Base-by-base conservation (phyloP, 345 rosid species). In the Cardiospermum halicacabum region DNA sequence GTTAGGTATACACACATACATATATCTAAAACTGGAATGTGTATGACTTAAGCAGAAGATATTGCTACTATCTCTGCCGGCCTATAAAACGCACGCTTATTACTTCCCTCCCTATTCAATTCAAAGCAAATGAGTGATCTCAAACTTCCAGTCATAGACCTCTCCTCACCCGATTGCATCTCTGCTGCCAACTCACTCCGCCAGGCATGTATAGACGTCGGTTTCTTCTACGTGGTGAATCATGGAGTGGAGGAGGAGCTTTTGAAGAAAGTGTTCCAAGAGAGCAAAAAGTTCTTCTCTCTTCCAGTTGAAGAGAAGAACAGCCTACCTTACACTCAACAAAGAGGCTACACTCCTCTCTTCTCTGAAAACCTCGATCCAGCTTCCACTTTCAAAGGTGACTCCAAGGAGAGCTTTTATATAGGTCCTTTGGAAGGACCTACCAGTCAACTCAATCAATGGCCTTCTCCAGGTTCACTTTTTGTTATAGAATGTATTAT, bases 191-290 rank as follows among this genome's bases (percentile, higher is more conserved):
- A 60, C 19, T 68, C 76, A 8, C 82, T 84, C 61, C 86, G 89
- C 45, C 80, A 72, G 98, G 97, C 94, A 19, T 90, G 96, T 56
- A 28, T 75, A 12, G 89, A 88, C 9, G 74, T 80, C 68, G 97
- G 97, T 16, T 93, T 88, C 89, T 93, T 90, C 70, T 93, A 86
- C 77, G 75, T 93, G 2, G 84, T 80, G 68, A 93, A 93, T 67
- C 98, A 93, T 59, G 97, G 92, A 4, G 78, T 88, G 1, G 82
- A 85, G 45, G 82, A 78, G 58, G 89, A 81, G 31, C 58, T 90
- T 43, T n/a, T 85, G 21, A 32, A 39, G 1, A 54, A 48, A 30
- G 87, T 81, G 45, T 58, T 93, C 0, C 63, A 60, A 19, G 84
- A 84, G 83, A 84, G 87, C 59, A 69, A 69, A 32, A 82, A 78